Conservation (phyloP, 2,329 filamentous ascomycete genomes). For the Penicillium sp. region DNA sequence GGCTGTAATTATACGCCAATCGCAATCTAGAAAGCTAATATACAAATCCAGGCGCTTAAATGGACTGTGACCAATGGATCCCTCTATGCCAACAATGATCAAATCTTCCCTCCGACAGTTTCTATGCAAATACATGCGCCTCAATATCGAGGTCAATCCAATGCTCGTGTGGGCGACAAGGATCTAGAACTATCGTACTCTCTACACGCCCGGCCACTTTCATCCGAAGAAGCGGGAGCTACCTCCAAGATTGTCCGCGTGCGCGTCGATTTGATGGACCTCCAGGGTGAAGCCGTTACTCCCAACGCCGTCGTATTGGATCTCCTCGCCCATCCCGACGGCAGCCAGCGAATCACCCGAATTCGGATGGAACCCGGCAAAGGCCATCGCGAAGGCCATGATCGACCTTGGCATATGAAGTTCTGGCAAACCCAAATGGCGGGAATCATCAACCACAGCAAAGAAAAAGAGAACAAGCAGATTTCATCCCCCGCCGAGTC, state of each 20-base stretch:
- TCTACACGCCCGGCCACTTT: constrained; percentile 33
- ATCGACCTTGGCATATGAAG: constrained; percentile 32
- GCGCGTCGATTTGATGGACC: constrained; percentile 34
- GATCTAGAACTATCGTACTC: constrained; percentile 33
- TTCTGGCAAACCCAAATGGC: constrained; percentile 33
- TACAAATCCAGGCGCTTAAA: constrained; percentile 32
- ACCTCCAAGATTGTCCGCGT: constrained; percentile 28
- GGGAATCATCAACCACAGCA: constrained; percentile 29
- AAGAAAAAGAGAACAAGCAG: constrained; percentile 16
- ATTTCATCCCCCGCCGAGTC: background rate
- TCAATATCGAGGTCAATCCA: constrained; percentile 26
- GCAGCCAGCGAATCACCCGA: constrained; percentile 35
- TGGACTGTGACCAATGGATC: constrained; percentile 37
- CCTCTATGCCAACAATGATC: constrained; percentile 38
- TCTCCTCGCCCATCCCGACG: constrained; percentile 34
- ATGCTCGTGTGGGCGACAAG: constrained; percentile 13
- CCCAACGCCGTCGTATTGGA: constrained; percentile 39
- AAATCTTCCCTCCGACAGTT: constrained; percentile 37
- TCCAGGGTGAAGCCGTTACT: constrained; percentile 34
- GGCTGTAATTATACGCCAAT: background rate
- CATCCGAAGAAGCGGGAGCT: constrained; percentile 22
- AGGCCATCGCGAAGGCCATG: constrained; percentile 10
- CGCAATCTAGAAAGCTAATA: constrained; percentile 11
- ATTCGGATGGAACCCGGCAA: constrained; percentile 34
- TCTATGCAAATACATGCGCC: constrained; percentile 37